A percentile compares a stretch with the other conserved stretches of the same genome.
phyloP scores from a whole-genome alignment of 2,329 filamentous ascomycete species.

The Botrytis tulipae region DNA sequence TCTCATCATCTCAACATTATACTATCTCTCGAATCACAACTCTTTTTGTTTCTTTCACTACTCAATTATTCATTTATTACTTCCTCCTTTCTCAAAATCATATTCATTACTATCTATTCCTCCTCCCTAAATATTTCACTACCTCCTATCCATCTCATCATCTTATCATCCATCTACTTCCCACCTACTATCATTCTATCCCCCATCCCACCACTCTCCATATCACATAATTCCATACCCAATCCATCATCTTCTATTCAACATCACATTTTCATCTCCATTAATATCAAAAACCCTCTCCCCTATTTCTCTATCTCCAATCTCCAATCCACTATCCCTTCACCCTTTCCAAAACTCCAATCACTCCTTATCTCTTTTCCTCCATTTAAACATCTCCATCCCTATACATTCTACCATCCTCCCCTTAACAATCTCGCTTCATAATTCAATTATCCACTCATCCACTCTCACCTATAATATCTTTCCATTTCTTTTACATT shows the following conservation, averaged over 20 bases:
- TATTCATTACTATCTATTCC: not conserved
- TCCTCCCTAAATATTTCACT: not conserved
- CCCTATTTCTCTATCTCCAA: not conserved
- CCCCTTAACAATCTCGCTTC: too few species aligned
- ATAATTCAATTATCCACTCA: too few species aligned
- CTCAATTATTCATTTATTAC: not conserved
- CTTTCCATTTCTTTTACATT: too few species aligned
- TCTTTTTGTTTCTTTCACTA: not conserved
- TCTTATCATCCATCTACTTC: too few species aligned
- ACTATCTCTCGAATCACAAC: not conserved
- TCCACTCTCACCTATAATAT: too few species aligned
- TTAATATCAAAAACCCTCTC: too few species aligned
- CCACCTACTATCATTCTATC: not conserved
- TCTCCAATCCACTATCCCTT: too few species aligned
- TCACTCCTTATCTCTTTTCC: not conserved
- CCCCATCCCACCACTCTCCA: not conserved
- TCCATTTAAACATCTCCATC: not conserved
- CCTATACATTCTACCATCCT: not conserved
- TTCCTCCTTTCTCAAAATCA: not conserved
- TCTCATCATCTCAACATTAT: not conserved
- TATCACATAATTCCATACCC: not conserved
- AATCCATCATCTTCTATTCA: not conserved
- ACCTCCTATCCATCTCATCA: too few species aligned
- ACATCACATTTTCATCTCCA: too few species aligned
- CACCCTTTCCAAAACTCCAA: not conserved